Conservation (phyloP, 2,329 filamentous ascomycete species). For the Penicillium sp. region DNA sequence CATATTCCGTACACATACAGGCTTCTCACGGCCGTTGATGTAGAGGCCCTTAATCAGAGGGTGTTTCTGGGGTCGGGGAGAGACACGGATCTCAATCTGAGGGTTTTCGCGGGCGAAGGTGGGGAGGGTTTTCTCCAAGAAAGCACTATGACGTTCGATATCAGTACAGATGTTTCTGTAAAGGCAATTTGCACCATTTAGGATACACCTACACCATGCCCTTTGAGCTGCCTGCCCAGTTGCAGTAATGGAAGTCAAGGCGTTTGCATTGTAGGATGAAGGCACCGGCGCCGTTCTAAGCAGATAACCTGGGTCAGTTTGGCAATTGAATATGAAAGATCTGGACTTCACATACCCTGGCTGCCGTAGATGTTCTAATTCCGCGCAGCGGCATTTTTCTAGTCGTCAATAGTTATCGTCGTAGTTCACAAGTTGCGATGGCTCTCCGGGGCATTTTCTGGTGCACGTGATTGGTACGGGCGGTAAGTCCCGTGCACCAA, state of each 20-base stretch:
- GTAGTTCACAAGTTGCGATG: constrained; percentile 8
- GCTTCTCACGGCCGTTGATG: constrained; percentile 79
- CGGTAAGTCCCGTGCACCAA: constrained; percentile 2
- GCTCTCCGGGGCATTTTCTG: constrained; percentile 22
- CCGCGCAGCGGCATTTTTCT: constrained; percentile 39
- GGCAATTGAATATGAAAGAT: background rate
- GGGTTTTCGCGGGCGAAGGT: constrained; percentile 74
- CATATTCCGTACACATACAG: constrained; percentile 81
- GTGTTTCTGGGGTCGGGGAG: constrained; percentile 79
- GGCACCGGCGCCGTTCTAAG: constrained; percentile 86
- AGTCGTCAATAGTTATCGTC: constrained; percentile 5
- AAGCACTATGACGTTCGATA: constrained; percentile 49
- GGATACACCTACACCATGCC: constrained; percentile 72
- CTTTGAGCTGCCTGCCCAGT: constrained; percentile 83
- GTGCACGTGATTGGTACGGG: constrained; percentile 5
- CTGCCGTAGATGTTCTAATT: constrained; percentile 47
- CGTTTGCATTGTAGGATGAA: constrained; percentile 97
- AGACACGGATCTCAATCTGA: constrained; percentile 82
- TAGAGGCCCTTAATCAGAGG: constrained; percentile 83
- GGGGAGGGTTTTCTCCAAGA: constrained; percentile 68
- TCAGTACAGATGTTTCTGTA: background rate
- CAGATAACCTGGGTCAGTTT: constrained; percentile 6
- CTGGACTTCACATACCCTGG: constrained; percentile 44
- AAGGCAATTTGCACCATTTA: background rate
- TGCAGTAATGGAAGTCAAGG: constrained; percentile 93